phyloP scores from a whole-genome alignment of 495 filamentous ascomycete species.

The Xylaria grammica region DNA sequence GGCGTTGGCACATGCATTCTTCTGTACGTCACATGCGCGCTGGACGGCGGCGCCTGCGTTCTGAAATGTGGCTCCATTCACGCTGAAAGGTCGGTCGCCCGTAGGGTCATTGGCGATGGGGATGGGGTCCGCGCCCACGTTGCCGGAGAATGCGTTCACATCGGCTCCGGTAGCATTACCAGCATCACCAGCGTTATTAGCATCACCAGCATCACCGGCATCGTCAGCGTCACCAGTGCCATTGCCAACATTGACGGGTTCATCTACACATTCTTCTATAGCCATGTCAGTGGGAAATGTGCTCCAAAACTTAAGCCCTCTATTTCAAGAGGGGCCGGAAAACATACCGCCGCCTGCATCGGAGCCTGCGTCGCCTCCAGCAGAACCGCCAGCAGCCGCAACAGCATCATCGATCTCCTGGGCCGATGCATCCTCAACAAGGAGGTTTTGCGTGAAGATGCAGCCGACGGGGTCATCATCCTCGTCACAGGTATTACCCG shows the following conservation, averaged over 20 bases:
- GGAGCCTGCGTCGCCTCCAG: conserved; percentile 20
- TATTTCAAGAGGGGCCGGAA: background rate
- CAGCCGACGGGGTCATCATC: conserved; percentile 60
- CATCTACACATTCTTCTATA: conserved; percentile 38
- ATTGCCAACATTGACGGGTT: conserved; percentile 37
- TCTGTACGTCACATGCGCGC: conserved; percentile 60
- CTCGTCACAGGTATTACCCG: conserved; percentile 63
- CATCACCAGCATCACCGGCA: background rate
- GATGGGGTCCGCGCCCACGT: conserved; percentile 57
- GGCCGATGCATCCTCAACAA: conserved; percentile 62
- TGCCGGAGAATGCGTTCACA: conserved; percentile 62
- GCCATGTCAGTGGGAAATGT: background rate
- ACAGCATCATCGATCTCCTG: conserved; percentile 61
- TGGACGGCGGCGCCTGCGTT: conserved; percentile 56
- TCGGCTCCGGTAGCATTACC: conserved; percentile 39
- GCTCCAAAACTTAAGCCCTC: background rate
- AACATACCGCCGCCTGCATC: conserved; percentile 26
- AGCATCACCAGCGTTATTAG: background rate
- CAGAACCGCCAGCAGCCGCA: conserved; percentile 33
- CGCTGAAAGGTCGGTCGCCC: conserved; percentile 56
- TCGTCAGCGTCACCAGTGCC: conserved; percentile 35
- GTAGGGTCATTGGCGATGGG: conserved; percentile 52
- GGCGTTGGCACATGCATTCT: conserved; percentile 62
- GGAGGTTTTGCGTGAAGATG: conserved; percentile 65
- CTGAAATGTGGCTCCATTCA: conserved; percentile 59